Evolutionary conservation across 441 rosid genomes (phyloP), one percentile per base, ranked within the genome.

Genomic region (Mallotus japonicus): DNA sequence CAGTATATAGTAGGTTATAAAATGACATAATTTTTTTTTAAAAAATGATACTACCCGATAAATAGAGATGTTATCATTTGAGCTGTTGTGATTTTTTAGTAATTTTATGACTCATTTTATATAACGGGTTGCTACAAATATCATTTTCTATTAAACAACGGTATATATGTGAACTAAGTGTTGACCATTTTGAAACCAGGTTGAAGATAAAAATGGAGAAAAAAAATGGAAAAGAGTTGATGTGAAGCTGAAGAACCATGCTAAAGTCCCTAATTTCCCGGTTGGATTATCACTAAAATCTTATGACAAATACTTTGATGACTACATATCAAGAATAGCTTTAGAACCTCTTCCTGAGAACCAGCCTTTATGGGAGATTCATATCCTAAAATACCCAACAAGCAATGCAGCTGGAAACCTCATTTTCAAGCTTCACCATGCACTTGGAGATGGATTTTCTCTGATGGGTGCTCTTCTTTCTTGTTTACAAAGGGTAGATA

Each of bases 401-500:
- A 79, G 67, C 32, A 55, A 70, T 42, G 83, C 88, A 12, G 81
- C 84, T 20, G 85, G 87, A 0, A 80, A 58, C 61, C 0, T 81
- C 0, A 67, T 87, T n/a, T 87, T 85, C 83, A 87, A 87, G 79
- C 78, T 87, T 12, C 88, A 87, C 68, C 88, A 85, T 59, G 77
- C 90, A 0, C 80, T 83, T 24, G 87, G 90, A 0, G 88, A 87
- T 58, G 88, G 90, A 7, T 83, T 57, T 49, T 85, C 90, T 69
- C 75, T 87, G 17, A 87, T 87, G 87, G 85, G 86, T 3, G 84
- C 90, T 63, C 84, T 87, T 16, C 83, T 87, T 67, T 85, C 90
- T 53, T 81, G 84, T 54, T 66, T 85, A 3, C 81, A 82, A 71
- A 75, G 88, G 32, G 82, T 78, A 2, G 88, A 87, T 1, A 50